These are phyloP conservation scores for Ogataea angusta DNA, from an alignment of 805 yeast genomes.

Conservation along the genomic window DNA sequence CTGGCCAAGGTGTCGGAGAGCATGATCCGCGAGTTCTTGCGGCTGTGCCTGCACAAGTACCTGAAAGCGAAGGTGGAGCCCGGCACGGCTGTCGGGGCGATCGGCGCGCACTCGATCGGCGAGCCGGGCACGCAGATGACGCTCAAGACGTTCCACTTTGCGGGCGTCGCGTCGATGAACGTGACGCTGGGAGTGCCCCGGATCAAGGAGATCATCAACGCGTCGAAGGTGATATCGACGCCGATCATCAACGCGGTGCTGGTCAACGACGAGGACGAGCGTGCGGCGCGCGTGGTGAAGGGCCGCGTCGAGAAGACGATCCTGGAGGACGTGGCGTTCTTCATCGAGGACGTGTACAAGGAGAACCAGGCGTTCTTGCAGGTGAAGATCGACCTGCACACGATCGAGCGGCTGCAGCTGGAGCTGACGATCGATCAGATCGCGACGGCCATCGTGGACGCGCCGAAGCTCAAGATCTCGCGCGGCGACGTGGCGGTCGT, in stretches of 20 bases:
- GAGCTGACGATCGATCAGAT: conserved; percentile 86
- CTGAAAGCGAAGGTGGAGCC: conserved; percentile 93
- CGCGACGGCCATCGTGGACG: conserved; percentile 73
- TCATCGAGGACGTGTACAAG: conserved; percentile 90
- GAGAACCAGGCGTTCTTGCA: conserved; percentile 74
- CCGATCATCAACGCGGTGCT: conserved; percentile 94
- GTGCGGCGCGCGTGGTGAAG: conserved; percentile 97
- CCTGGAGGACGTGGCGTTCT: conserved; percentile 79
- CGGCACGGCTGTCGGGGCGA: conserved; percentile 99
- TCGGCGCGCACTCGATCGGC: conserved; percentile 98
- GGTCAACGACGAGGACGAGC: conserved; percentile 90
- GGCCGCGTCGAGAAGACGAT: conserved; percentile 94
- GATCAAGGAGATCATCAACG: conserved; percentile 97
- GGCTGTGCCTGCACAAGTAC: conserved; percentile 77
- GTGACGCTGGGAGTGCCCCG: conserved; percentile 99
- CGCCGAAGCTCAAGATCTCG: conserved; percentile 85
- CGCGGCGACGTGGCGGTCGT: conserved; percentile 66
- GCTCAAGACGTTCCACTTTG: conserved; percentile 73
- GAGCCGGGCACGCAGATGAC: conserved; percentile 99
- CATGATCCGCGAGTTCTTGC: conserved; percentile 63
- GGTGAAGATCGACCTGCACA: conserved; percentile 74
- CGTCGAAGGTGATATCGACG: conserved; percentile 90
- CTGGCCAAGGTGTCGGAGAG: conserved; percentile 60
- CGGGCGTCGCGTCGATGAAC: conserved; percentile 99
- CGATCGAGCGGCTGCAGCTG: conserved; percentile 86